phyloP scores from a whole-genome alignment of 331 rosid genomes.

The Arachis monticola region DNA sequence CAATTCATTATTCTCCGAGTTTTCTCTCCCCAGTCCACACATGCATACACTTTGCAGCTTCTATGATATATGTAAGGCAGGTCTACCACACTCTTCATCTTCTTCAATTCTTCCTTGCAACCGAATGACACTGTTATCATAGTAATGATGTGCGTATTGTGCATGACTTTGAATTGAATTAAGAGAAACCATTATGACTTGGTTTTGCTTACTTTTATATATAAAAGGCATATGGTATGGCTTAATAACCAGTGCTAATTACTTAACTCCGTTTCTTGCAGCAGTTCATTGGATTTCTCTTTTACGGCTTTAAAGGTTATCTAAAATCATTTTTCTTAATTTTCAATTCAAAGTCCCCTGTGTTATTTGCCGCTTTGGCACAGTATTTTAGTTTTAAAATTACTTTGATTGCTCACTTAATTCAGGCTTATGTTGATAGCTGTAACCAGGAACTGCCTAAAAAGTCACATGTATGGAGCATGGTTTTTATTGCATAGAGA shows the following conservation, averaged over 20 bases:
- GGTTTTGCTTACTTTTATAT: neutral
- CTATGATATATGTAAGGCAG: slow-evolving; percentile 13
- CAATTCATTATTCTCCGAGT: neutral
- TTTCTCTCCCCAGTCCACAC: neutral
- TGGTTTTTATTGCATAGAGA: no score
- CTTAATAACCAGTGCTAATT: neutral
- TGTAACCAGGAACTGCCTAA: no score
- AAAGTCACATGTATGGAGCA: no score
- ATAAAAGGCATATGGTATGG: slow-evolving; percentile 4
- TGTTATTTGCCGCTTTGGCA: neutral
- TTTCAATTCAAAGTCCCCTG: neutral
- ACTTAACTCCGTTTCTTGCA: neutral
- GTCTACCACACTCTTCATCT: neutral
- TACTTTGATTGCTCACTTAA: no score
- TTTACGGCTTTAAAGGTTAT: slow-evolving; percentile 16
- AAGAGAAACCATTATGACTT: neutral
- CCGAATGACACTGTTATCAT: neutral
- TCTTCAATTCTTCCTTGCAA: slow-evolving; percentile 33
- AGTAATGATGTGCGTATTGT: neutral
- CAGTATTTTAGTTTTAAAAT: no score
- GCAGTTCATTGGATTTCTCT: slow-evolving; percentile 12
- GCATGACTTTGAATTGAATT: slow-evolving; percentile 35
- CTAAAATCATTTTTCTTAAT: slow-evolving; percentile 4
- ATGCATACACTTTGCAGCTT: slow-evolving; percentile 13
- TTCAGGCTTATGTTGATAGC: no score